These are phyloP conservation scores for Dryas drummondii DNA, from an alignment of 306 rosid species.

Conservation along the genomic window DNA sequence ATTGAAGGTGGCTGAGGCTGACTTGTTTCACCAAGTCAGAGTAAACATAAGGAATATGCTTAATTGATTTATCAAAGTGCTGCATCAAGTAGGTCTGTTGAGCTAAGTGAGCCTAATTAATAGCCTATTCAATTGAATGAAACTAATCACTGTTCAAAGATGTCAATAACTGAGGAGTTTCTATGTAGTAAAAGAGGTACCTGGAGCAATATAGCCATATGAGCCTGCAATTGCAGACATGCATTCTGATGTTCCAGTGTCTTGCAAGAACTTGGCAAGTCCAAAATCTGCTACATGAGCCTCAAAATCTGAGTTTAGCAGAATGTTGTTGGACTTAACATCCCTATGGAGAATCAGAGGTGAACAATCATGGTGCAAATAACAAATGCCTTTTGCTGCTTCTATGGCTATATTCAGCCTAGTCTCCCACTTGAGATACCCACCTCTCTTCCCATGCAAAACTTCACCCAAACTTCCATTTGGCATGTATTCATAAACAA, in stretches of 20 bases:
- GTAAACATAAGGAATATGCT: slow-evolving; percentile 8
- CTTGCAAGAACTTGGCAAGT: slow-evolving; percentile 86
- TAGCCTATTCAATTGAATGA: not conserved
- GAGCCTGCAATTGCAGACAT: slow-evolving; percentile 98
- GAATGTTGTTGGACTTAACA: slow-evolving; percentile 86
- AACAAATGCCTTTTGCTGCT: slow-evolving; percentile 89
- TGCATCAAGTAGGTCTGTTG: slow-evolving; percentile 1
- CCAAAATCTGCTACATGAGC: slow-evolving; percentile 98
- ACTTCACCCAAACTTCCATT: slow-evolving; percentile 89
- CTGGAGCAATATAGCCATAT: slow-evolving; percentile 96
- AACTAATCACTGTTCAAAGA: not conserved
- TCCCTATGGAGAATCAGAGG: slow-evolving; percentile 82
- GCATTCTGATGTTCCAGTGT: slow-evolving; percentile 80
- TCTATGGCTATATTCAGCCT: slow-evolving; percentile 77
- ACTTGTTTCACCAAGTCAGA: not conserved
- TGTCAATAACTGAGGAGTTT: not conserved
- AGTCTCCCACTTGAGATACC: slow-evolving; percentile 70
- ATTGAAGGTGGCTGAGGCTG: not conserved
- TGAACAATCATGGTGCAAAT: slow-evolving; percentile 91
- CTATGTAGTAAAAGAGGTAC: slow-evolving; percentile 32
- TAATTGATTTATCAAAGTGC: slow-evolving; percentile 3
- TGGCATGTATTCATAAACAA: slow-evolving; percentile 86
- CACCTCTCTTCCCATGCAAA: slow-evolving; percentile 80
- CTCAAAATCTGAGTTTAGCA: slow-evolving; percentile 71
- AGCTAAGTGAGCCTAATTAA: not conserved